Base-by-base conservation (phyloP, 1,139 yeast genomes). In the Meyerozyma guilliermondii region DNA sequence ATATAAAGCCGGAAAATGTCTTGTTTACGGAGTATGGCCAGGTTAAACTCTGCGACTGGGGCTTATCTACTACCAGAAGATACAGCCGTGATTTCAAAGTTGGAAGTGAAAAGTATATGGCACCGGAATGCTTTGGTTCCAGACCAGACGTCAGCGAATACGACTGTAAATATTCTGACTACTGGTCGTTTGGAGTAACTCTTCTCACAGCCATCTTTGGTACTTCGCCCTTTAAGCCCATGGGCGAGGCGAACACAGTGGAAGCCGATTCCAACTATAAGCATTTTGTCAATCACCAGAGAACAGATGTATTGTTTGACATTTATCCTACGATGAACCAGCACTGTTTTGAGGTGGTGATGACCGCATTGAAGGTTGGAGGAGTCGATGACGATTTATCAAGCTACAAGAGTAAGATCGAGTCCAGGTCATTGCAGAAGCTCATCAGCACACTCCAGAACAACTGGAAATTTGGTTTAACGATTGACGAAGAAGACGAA, bases 71-170 rank as follows among this genome's bases (percentile, higher is more conserved):
- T 2, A 58, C 59, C 40, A 49, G 50, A 16, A 49, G 66, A 37
- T 53, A 55, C 39, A 70, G 65, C 48, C 50, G 56, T 33, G 80
- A 76, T 46, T 75, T 72, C 53, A 68, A 72, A 49, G 77, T 77
- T 36, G 82, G 82, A 33, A 75, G 81, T 7, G 81, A 76, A 50
- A 75, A 74, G 54, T 77, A 76, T 52, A 76, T 77, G 80, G 78
- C 82, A 0, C 82, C 82, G 1, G 82, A 77, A 50, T 67, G 63
- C 46, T 63, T 59, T 18, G 50, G 50, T 18, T 45, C 52, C 24
- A 48, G 52, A 38, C 51, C 50, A 20, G 55, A 54, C 27, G 46
- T 56, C 35, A 52, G 53, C 28, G 47, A 53, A n/a, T 66, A 68
- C 46, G 73, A 68, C 44, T 56, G 66, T 37, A 57, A 53, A 46